Evolutionary conservation across 345 rosid genomes (phyloP).

Genomic region (Camelina hispida): DNA sequence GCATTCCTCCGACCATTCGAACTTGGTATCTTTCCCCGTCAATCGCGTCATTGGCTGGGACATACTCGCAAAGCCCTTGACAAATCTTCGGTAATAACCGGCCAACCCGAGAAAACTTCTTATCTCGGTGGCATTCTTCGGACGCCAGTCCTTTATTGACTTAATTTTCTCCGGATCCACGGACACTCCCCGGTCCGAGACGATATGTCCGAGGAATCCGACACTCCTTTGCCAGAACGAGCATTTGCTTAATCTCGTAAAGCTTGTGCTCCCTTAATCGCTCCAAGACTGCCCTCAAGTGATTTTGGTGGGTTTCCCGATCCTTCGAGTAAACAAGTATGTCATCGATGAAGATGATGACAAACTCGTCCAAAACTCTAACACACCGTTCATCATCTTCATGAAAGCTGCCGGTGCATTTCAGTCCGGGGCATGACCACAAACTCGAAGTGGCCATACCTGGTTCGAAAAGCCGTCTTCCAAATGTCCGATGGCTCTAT

Average conservation of each 20-base stretch:
- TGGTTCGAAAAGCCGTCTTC: too few relatives aligned
- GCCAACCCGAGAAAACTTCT: background rate
- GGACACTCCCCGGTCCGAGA: background rate
- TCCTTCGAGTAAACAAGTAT: background rate
- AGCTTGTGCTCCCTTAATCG: background rate
- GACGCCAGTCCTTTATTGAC: rapidly evolving
- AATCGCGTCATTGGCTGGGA: background rate
- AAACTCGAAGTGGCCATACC: too few relatives aligned
- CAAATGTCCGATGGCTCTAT: too few relatives aligned
- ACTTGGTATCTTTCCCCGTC: background rate
- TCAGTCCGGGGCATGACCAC: too few relatives aligned
- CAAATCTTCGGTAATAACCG: background rate
- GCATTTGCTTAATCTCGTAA: background rate
- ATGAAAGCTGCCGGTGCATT: too few relatives aligned
- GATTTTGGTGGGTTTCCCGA: background rate
- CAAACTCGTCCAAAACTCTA: too few relatives aligned
- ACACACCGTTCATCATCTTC: too few relatives aligned
- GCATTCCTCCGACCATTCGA: too few relatives aligned
- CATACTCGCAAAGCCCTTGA: background rate
- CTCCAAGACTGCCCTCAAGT: background rate
- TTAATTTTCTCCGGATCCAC: background rate
- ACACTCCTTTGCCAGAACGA: background rate
- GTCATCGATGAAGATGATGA: too few relatives aligned
- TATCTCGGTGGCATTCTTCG: background rate
- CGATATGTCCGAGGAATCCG: background rate